Percentiles rank a stretch among this genome's conserved stretches.
These are phyloP conservation scores for Moniliella sp. DNA, from an alignment of 1,284 basidiomycete species.

Conservation along the genomic window DNA sequence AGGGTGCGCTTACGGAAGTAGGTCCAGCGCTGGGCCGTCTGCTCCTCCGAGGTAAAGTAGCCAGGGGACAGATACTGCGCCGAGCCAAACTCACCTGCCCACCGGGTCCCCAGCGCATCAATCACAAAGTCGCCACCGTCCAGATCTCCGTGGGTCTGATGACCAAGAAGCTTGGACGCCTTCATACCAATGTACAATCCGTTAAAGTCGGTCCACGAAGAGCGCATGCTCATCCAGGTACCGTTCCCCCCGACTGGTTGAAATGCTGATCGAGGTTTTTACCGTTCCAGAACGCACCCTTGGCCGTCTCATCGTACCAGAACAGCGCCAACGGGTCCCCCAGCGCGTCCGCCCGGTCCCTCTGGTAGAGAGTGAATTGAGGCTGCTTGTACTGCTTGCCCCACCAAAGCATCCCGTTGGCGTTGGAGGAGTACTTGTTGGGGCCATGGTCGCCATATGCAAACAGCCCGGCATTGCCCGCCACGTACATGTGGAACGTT, in stretches of 20 bases:
- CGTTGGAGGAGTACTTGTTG: slow-evolving; percentile 57
- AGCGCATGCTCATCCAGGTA: slow-evolving; percentile 79
- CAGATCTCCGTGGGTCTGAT: slow-evolving; percentile 75
- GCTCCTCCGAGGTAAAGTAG: slow-evolving; percentile 25
- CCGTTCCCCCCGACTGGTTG: slow-evolving; percentile 38
- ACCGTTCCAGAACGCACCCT: slow-evolving; percentile 77
- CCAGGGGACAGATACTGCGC: slow-evolving; percentile 50
- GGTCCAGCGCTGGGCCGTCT: slow-evolving; percentile 14
- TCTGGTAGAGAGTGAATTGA: slow-evolving; percentile 64
- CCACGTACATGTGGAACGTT: slow-evolving; percentile 70
- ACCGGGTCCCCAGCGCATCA: slow-evolving; percentile 78
- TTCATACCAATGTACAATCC: slow-evolving; percentile 72
- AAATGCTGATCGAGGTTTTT: slow-evolving; percentile 64
- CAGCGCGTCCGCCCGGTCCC: slow-evolving; percentile 61
- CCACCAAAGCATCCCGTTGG: slow-evolving; percentile 26
- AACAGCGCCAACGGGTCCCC: slow-evolving; percentile 82
- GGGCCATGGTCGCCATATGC: slow-evolving; percentile 81
- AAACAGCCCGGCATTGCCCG: slow-evolving; percentile 67
- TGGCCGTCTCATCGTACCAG: slow-evolving; percentile 69
- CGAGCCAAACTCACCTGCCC: slow-evolving; percentile 82
- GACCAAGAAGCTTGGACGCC: slow-evolving; percentile 49
- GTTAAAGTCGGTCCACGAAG: slow-evolving; percentile 65
- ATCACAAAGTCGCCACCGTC: slow-evolving; percentile 83
- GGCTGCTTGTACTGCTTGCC: slow-evolving; percentile 37
- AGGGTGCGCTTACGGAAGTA: slow-evolving; percentile 59